Base-by-base conservation (phyloP, 202 grass and related monocot genomes). In the Dendrocalamus latiflorus region DNA sequence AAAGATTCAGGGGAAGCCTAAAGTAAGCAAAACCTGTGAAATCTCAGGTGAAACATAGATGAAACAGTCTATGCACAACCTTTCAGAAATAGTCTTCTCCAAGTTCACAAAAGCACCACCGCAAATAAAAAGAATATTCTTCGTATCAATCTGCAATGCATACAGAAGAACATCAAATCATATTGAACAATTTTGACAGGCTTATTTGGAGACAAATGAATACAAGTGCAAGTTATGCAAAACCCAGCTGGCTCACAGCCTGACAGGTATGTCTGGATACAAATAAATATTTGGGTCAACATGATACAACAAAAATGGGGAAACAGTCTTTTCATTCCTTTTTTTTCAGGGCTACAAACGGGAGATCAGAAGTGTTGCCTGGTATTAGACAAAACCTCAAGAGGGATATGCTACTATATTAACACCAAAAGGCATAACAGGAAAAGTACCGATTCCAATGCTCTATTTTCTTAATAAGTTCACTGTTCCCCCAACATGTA, bases 1-100 rank as follows among this genome's bases (percentile, higher is more conserved):
- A 74, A 54, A 65, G 14, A 28, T 70, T 72, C 1, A 57, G 17
- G 58, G 38, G 39, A 81, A 79, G 61, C 48, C 15, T 17, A 70
- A 10, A 68, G 53, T 64, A 82, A 76, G 70, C n/a, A 85, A 84
- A 77, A n/a, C 41, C 12, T 36, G 39, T 22, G 20, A 53, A 45
- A 75, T 44, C 57, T 70, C 37, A 57, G 17, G n/a, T 71, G 15
- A 68, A 81, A 80, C 24, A 72, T 75, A 41, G 83, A 80, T 20
- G n/a, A 34, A 36, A 51, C 25, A 42, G 17, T 45, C 6, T 66
- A 76, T 43, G 37, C 9, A n/a, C 28, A 59, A 93, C 88, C 91
- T 93, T 90, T 88, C 91, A 22, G 91, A 93, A 75, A 93, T 90
- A 68, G 87, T 88, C 83, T 92, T 93, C 85, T 93, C 88, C 61